Base-by-base conservation (phyloP, 345 rosid species). In the Eucalyptus sp. region DNA sequence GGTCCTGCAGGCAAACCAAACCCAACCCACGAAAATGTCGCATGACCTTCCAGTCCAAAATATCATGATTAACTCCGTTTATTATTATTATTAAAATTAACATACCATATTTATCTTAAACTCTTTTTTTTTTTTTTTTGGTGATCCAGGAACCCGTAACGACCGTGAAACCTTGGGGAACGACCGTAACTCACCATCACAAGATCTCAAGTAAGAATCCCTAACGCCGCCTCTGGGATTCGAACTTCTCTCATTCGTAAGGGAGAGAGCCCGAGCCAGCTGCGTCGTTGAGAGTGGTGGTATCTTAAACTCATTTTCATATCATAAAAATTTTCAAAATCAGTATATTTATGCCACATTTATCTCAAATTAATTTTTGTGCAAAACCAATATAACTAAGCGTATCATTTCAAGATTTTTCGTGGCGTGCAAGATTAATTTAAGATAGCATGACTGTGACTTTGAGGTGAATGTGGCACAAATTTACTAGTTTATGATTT, bases 351-450 rank as follows among this genome's bases (percentile, higher is more conserved):
- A 6, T 10, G 2, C 4, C 27, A 5, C 1, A 5, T 76, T 76
- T 18, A 76, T 20, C 18, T 12, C 4, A 5, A 18, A 37, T 10
- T 5, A 71, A 18, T 18, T 71, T 71, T 20, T 76, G 5, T 10
- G 11, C 15, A 10, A 41, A 76, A 37, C 2, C 43, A 3, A 41
- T 4, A 76, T 20, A 76, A 41, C 5, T 22, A 41, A 29, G 3
- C 2, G 1, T 62, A 62, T 13, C 2, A 62, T 62, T 62, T 62
- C 15, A 29, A 29, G 33, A 62, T 62, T 27, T 27, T 62, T 62
- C 1, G 0, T 62, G 68, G 6, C 0, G n/a, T n/a, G 0, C 7
- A 0, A 13, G 29, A 62, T 52, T 3, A 52, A 0, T 52, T 52
- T 52, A 20, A 52, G 20, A 50, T 31, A 2, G 1, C 6, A 16